Base-by-base conservation (phyloP, 2,329 filamentous ascomycete genomes). In the Mycosphaerelloides madeirae region DNA sequence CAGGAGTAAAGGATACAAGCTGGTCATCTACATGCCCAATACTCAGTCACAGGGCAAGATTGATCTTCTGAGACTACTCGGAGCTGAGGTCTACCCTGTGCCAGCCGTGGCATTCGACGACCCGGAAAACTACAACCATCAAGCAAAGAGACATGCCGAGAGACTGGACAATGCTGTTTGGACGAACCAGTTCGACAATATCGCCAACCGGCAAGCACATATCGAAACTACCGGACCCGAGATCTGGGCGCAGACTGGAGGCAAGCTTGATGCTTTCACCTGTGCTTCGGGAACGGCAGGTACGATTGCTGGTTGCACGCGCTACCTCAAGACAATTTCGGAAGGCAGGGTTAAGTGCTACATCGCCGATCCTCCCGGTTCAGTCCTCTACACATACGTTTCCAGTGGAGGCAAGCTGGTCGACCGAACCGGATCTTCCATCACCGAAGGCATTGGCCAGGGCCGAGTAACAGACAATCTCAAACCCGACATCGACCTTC, bases 21-120 rank as follows among this genome's bases (percentile, higher is more conserved):
- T 95, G 39, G 90, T 97, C 64, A 98, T 98, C 65, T 98, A 97
- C 80, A 97, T 98, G 93, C 93, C 93, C 60, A 86, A 98, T 75
- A 97, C 91, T 38, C 93, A 97, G 72, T 95, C 90, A 15, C 91
- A 95, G 71, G 93, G 90, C 65, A 98, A 98, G 76, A 87, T 98
- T 64, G 93, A 97, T 67, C 78, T 98, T 41, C 75, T 98, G 53
- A 79, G 91, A 7, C 75, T 97, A 29, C 79, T 98, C 8, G 93
- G 93, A 54, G 93, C 93, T 19, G 90, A 97, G 68, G 93, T 98
- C 28, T 86, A 95, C 70, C 90, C 93, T 14, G 93, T 98, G 0
- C 93, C 93, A 13, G 93, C 91, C 6, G 93, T 97, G 13, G 84
- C 93, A 3, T 97, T 95, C 62, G 90, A 97, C 52, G 87, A 97